phyloP scores from a whole-genome alignment of 768 basidiomycete species.

The Punctularia strigosozonata region DNA sequence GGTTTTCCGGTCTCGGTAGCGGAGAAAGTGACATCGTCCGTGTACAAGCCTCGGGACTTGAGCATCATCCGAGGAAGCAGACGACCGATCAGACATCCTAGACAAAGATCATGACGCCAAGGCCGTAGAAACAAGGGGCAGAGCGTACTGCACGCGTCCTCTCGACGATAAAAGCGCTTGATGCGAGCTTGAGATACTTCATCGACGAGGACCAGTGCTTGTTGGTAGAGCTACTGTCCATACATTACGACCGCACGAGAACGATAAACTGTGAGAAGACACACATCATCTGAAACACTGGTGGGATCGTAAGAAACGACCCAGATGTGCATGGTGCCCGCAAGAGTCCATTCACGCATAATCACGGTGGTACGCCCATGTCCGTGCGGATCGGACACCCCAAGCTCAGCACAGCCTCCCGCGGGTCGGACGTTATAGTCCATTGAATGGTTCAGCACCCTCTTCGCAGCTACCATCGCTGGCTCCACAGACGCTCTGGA shows the following conservation, averaged over 20 bases:
- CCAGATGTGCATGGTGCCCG: constrained; percentile 36
- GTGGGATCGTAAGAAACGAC: constrained; percentile 24
- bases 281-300: constrained; percentile 23
- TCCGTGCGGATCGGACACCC: too few relatives aligned
- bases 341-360: neutral
- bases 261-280: constrained; percentile 8
- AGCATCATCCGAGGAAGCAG: constrained; percentile 59
- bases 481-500: too few relatives aligned
- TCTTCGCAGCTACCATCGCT: too few relatives aligned
- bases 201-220: constrained; percentile 48
- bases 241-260: constrained; percentile 4
- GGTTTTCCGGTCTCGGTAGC: constrained; percentile 62
- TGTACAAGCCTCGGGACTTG: constrained; percentile 40
- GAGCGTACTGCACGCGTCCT: constrained; percentile 63
- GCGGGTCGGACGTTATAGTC: too few relatives aligned
- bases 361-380: too few relatives aligned
- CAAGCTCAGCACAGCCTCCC: too few relatives aligned
- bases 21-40: constrained; percentile 36
- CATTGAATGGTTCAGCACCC: neutral
- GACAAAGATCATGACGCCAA: constrained; percentile 3
- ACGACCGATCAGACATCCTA: constrained; percentile 71
- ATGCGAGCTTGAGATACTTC: constrained; percentile 42
- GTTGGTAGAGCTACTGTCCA: constrained; percentile 44
- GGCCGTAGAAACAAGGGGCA: neutral
- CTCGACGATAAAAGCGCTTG: constrained; percentile 53